These are phyloP conservation scores for Nematocida sp. DNA, from an alignment of 371 early-diverging fungal genomes.

Conservation along the genomic window DNA sequence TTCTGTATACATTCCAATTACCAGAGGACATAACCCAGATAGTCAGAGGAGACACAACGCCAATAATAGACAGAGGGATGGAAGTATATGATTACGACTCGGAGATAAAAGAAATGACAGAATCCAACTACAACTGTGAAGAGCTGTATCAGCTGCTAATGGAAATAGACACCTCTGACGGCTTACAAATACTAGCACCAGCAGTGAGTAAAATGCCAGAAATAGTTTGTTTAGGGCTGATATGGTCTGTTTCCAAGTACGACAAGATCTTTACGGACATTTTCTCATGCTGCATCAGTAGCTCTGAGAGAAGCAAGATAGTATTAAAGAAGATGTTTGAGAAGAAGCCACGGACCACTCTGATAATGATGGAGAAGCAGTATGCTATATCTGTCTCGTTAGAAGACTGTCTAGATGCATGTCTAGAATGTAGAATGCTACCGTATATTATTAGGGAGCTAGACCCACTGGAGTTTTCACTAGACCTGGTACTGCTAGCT, in stretches of 20 bases:
- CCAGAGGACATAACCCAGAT: constrained; percentile 10
- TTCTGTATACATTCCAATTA: constrained; percentile 8
- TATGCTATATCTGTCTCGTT: constrained; percentile 9
- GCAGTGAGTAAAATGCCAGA: constrained; percentile 9
- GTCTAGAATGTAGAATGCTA: constrained; percentile 27
- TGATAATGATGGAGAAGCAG: constrained; percentile 9
- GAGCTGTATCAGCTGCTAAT: constrained; percentile 3
- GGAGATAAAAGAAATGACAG: constrained; percentile 1
- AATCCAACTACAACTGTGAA: constrained; percentile 43
- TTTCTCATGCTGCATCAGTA: background rate
- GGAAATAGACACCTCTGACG: constrained; percentile 34
- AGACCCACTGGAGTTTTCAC: constrained; percentile 44
- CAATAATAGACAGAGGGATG: constrained; percentile 32
- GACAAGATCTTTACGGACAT: constrained; percentile 27
- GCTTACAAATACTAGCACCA: background rate
- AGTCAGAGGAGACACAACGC: constrained; percentile 7
- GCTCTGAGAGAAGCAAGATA: background rate
- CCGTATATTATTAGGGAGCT: constrained; percentile 37
- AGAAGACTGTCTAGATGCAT: constrained; percentile 39
- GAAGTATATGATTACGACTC: constrained; percentile 33
- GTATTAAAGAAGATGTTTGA: constrained; percentile 38
- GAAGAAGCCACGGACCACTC: constrained; percentile 19
- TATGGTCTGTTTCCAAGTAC: constrained; percentile 6
- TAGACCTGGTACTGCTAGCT: constrained; percentile 37
- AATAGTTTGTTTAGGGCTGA: constrained; percentile 17